Percentiles rank a stretch among this genome's conserved stretches.
Conservation (phyloP, 2,329 filamentous ascomycete genomes). For the Amauroascus verrucosus region DNA sequence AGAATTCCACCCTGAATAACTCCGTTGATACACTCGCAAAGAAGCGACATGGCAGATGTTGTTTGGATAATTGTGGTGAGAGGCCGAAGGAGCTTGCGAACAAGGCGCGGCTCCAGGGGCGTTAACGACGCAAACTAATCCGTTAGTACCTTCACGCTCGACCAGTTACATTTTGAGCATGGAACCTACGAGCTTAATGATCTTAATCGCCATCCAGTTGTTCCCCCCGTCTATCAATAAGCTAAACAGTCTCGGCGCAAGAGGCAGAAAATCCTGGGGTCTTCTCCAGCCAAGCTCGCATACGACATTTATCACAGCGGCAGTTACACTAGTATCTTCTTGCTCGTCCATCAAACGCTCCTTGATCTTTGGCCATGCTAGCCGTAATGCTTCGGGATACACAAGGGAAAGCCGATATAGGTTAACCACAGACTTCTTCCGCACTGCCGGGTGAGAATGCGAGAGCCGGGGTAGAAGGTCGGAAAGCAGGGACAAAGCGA, state of each 20-base stretch:
- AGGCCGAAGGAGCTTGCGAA: constrained; percentile 82
- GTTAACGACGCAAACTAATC: constrained; percentile 96
- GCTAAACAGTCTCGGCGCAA: constrained; percentile 86
- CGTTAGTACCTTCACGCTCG: constrained; percentile 21
- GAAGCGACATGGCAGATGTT: constrained; percentile 91
- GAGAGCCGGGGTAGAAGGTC: constrained; percentile 78
- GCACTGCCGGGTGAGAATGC: constrained; percentile 73
- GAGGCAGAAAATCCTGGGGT: constrained; percentile 82
- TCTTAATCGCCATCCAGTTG: constrained; percentile 99
- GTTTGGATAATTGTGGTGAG: constrained; percentile 88
- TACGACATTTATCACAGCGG: constrained; percentile 91
- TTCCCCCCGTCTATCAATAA: constrained; percentile 84
- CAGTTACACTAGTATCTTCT: constrained; percentile 86
- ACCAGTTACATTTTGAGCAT: not conserved
- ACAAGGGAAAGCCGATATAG: constrained; percentile 87
- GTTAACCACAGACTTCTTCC: constrained; percentile 94
- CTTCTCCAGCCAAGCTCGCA: constrained; percentile 92
- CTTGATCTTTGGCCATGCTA: constrained; percentile 96
- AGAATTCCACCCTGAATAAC: constrained; percentile 95
- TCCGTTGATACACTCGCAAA: constrained; percentile 97
- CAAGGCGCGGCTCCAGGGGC: constrained; percentile 78
- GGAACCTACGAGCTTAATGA: constrained; percentile 79
- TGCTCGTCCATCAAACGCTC: constrained; percentile 81
- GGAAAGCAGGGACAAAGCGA: constrained; percentile 78
- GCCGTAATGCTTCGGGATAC: constrained; percentile 86